These are phyloP conservation scores for Alisma plantagoaquatica DNA, from an alignment of 106 monocot genomes.

Conservation along the genomic window DNA sequence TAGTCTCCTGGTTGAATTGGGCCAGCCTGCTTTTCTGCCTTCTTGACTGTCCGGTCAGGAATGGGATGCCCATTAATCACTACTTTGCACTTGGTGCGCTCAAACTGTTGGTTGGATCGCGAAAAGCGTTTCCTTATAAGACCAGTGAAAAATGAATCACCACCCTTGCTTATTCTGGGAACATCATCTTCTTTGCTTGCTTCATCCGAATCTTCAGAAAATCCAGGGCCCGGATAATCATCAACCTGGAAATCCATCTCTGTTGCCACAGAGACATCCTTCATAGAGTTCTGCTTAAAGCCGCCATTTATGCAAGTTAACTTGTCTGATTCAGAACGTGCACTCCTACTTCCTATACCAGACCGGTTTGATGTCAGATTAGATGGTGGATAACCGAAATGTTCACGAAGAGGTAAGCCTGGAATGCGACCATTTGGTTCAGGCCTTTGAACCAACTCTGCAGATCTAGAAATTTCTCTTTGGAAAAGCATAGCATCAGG, in stretches of 20 bases:
- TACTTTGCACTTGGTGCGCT: constrained; percentile 38
- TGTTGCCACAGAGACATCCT: constrained; percentile 45
- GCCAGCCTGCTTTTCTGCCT: constrained; percentile 83
- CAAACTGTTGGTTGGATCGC: constrained; percentile 29
- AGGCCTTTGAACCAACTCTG: constrained; percentile 26
- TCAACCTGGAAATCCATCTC: constrained; percentile 39
- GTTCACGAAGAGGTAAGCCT: constrained; percentile 42
- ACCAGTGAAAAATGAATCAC: constrained; percentile 70
- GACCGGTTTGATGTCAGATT: constrained; percentile 26
- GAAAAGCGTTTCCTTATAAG: constrained; percentile 71
- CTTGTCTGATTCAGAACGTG: constrained; percentile 51
- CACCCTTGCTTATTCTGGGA: constrained; percentile 30
- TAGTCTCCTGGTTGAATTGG: constrained; percentile 68
- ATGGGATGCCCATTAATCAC: constrained; percentile 56
- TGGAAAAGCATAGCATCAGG: constrained; percentile 26
- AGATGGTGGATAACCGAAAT: constrained; percentile 31
- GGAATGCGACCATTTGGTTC: constrained; percentile 25
- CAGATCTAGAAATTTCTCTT: constrained; percentile 28
- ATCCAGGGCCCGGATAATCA: constrained; percentile 41
- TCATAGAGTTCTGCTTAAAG: constrained; percentile 43
- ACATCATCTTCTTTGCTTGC: constrained; percentile 24
- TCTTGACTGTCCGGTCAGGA: constrained; percentile 62
- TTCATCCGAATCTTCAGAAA: constrained; percentile 41
- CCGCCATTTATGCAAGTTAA: constrained; percentile 24
- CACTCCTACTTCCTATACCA: constrained; percentile 55